Evolutionary conservation across 1,139 yeast genomes (phyloP).

Genomic region (Arxiozyma slooffiae): DNA sequence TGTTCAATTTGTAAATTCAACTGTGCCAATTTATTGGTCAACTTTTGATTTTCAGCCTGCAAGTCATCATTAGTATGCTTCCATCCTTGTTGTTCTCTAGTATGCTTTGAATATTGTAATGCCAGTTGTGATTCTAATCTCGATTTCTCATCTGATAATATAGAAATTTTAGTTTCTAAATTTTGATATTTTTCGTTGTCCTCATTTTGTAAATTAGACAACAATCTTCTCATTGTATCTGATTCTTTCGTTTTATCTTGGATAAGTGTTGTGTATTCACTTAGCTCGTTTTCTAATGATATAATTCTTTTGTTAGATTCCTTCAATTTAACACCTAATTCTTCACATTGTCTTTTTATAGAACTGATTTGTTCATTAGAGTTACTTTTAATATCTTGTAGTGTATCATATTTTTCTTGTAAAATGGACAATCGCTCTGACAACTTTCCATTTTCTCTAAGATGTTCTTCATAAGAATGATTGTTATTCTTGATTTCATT

Average conservation of each 20-base stretch:
- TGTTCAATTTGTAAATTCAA: constrained; percentile 30
- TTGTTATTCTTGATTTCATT: constrained; percentile 38
- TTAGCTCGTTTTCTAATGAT: constrained; percentile 67
- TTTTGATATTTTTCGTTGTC: constrained; percentile 42
- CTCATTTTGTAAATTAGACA: constrained; percentile 58
- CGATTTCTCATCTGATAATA: constrained; percentile 48
- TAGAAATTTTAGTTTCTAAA: constrained; percentile 36
- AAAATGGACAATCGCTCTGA: constrained; percentile 43
- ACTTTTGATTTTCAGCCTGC: constrained; percentile 22
- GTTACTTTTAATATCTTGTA: constrained; percentile 38
- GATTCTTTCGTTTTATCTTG: constrained; percentile 79
- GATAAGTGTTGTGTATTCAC: constrained; percentile 59
- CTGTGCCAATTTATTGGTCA: constrained; percentile 31
- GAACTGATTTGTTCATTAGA: constrained; percentile 50
- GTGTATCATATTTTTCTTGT: constrained; percentile 42
- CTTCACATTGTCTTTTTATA: constrained; percentile 68
- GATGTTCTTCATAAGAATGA: constrained; percentile 36
- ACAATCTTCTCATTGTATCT: constrained; percentile 55
- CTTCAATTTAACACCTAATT: constrained; percentile 53
- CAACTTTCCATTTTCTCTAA: constrained; percentile 46
- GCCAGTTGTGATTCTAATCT: constrained; percentile 48
- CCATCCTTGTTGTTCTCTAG: constrained; percentile 29
- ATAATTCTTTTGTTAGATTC: constrained; percentile 57
- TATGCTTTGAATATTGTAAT: constrained; percentile 40
- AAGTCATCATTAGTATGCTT: constrained; percentile 27